These are phyloP conservation scores for Rostrohypoxylon terebratum DNA, from an alignment of 495 filamentous ascomycete species.

Conservation along the genomic window DNA sequence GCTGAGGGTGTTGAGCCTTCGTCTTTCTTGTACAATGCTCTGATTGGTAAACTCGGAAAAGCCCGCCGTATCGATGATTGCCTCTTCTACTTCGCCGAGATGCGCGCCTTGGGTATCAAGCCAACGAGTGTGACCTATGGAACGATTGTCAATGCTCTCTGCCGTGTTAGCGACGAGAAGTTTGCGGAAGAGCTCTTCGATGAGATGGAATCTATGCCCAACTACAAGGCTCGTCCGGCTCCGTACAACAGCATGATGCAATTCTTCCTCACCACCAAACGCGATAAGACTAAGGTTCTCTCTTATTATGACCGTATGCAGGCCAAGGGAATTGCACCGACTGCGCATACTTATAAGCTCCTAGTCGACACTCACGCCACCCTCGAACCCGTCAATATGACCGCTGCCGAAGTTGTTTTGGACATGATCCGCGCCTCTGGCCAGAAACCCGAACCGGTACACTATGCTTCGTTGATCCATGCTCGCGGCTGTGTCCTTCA, in stretches of 20 bases:
- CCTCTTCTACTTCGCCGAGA: slow-evolving; percentile 96
- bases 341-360: slow-evolving; percentile 96
- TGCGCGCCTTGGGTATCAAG: slow-evolving; percentile 91
- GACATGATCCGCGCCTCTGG: slow-evolving; percentile 80
- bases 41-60: slow-evolving; percentile 98
- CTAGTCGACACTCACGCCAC: slow-evolving; percentile 96
- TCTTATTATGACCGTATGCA: slow-evolving; percentile 96
- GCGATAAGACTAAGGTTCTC: slow-evolving; percentile 93
- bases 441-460: slow-evolving; percentile 85
- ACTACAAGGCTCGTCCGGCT: slow-evolving; percentile 96
- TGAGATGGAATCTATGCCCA: slow-evolving; percentile 98
- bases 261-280: slow-evolving; percentile 97
- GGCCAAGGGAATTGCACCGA: slow-evolving; percentile 85
- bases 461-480: slow-evolving; percentile 95
- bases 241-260: slow-evolving; percentile 99
- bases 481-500: slow-evolving; percentile 95
- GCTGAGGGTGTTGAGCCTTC: slow-evolving; percentile 94
- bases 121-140: slow-evolving; percentile 98
- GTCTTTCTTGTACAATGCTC: slow-evolving; percentile 97
- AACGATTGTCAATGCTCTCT: slow-evolving; percentile 96
- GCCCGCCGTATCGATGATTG: slow-evolving; percentile 97
- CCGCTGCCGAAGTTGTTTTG: slow-evolving; percentile 86
- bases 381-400: slow-evolving; percentile 91
- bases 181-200: slow-evolving; percentile 98
- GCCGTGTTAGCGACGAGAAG: slow-evolving; percentile 95